A percentile compares a stretch with the other conserved stretches of the same genome.
These are phyloP conservation scores for Leucogyrophana mollusca DNA, from an alignment of 768 basidiomycete genomes.

Conservation along the genomic window DNA sequence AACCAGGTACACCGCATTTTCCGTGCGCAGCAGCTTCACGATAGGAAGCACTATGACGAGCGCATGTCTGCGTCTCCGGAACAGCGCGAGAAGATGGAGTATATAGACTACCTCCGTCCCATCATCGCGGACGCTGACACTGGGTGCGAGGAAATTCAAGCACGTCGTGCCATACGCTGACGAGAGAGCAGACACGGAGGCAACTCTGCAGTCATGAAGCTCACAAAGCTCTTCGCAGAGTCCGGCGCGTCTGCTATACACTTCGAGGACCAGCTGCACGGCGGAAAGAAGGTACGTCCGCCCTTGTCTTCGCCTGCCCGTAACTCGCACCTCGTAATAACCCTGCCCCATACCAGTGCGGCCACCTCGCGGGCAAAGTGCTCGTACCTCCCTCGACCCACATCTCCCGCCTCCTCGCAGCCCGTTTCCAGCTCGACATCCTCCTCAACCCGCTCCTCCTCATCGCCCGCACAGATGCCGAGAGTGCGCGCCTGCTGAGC, in stretches of 20 bases:
- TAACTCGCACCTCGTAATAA: no score
- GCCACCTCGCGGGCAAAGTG: conserved; percentile 89
- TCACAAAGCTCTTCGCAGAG: conserved; percentile 93
- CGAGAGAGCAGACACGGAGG: conserved; percentile 73
- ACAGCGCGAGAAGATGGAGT: conserved; percentile 67
- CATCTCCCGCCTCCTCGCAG: conserved; percentile 77
- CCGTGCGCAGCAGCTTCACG: conserved; percentile 89
- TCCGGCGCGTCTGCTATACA: conserved; percentile 90
- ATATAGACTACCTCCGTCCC: conserved; percentile 85
- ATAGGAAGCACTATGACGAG: conserved; percentile 91
- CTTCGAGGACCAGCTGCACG: conserved; percentile 91
- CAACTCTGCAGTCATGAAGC: conserved; percentile 91
- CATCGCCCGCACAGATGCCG: conserved; percentile 91
- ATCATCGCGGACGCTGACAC: conserved; percentile 96
- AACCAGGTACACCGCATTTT: conserved; percentile 92
- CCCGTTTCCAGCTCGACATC: conserved; percentile 90
- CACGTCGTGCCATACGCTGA: not conserved
- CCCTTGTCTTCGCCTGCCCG: not conserved
- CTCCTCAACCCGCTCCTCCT: conserved; percentile 85
- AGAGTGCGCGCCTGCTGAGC: conserved; percentile 81
- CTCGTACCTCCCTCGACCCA: conserved; percentile 90
- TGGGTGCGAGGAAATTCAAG: conserved; percentile 50
- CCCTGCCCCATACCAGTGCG: conserved; percentile 70
- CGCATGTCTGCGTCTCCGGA: conserved; percentile 65
- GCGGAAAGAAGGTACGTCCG: conserved; percentile 78